Base-by-base conservation (phyloP, 129 eudicot species). In the Oenanthe sinensis region DNA sequence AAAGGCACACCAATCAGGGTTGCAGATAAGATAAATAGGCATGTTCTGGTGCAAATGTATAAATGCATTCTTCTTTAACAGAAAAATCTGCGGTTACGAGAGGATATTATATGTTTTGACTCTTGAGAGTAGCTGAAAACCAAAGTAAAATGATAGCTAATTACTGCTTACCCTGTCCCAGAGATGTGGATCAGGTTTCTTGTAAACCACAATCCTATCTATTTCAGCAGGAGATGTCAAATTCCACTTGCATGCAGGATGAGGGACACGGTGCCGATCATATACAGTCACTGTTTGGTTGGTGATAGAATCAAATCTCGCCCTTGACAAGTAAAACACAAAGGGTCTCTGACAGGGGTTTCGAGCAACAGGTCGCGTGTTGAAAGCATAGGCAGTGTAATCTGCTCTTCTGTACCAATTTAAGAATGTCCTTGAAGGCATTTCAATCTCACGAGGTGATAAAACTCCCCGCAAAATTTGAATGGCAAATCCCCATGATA, bases 371-470 rank as follows among this genome's bases (percentile, higher is more conserved):
- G 98, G 98, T 19, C 98, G 87, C 0, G 98, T 94, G 85, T 94
- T 94, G 87, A 94, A 94, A 17, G 98, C 96, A 79, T 94, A 94
- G 3, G 97, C 98, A 5, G 88, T 94, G 85, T 94, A 94, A 86
- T 94, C 98, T 6, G 96, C 98, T 84, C 98, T 81, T 75, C 85
- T 88, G 42, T 94, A 94, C 98, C 98, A 94, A 85, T 94, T 94
- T 84, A 94, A 87, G 89, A 94, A 94, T 30, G 98, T 94, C 82
- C 98, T 87, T 4, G 98, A 91, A 0, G 98, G 98, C 98, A 94
- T 94, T 81, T 94, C 98, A 52, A 94, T 87, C 74, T 91, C 98
- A 19, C 98, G 91, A 14, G 98, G 97, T 2, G 98, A 94, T 77
- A 91, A 62, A 4, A 94, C 83, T 76, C 98, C 98, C 20, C 98